Percentiles rank a stretch among this genome's conserved stretches.
phyloP scores from a whole-genome alignment of 2,329 filamentous ascomycete species.

The Fusarium begoniae region DNA sequence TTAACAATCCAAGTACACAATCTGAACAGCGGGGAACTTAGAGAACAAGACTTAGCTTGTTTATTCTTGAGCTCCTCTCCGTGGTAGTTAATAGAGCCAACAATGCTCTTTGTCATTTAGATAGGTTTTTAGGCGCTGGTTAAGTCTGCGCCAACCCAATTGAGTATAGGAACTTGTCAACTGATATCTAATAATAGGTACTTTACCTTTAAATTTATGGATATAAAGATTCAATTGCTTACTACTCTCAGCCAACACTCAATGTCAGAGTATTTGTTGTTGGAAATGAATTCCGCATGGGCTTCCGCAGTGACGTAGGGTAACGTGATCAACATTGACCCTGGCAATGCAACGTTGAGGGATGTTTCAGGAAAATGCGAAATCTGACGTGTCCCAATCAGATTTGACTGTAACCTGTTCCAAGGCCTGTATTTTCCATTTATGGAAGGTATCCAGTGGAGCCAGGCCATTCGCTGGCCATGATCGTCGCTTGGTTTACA shows the following conservation, averaged over 20 bases:
- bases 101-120: background rate
- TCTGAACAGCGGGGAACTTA: rapidly evolving
- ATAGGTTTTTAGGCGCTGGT: rapidly evolving
- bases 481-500: background rate
- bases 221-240: background rate
- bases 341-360: background rate
- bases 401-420: background rate
- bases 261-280: background rate
- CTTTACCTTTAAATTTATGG: background rate
- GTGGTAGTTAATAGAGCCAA: background rate
- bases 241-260: background rate
- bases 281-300: background rate
- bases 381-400: background rate
- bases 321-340: background rate
- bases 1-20: background rate
- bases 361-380: background rate
- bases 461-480: background rate
- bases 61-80: background rate
- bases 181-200: background rate
- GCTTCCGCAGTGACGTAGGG: background rate
- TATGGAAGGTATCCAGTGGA: background rate
- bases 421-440: background rate
- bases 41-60: background rate
- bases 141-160: background rate
- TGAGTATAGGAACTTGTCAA: background rate